Evolutionary conservation across 2,329 filamentous ascomycete genomes (phyloP), one percentile per base, ranked within the genome.

Genomic region (Cyclaneusma minus): DNA sequence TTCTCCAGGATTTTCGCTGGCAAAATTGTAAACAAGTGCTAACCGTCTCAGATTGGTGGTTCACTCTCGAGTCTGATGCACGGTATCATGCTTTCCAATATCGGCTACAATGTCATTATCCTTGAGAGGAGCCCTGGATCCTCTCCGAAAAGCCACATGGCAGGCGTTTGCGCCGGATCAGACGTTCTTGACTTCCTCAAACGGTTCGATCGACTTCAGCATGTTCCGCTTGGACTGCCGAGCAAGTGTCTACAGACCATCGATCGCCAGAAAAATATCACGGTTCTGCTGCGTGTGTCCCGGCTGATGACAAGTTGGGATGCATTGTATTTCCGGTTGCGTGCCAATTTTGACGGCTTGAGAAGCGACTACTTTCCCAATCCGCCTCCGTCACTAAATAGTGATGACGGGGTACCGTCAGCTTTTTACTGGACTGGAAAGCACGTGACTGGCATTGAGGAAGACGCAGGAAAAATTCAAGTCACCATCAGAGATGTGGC

Each of bases 291-390:
- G n/a, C n/a, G n/a, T n/a, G n/a, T n/a, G n/a, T n/a, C n/a, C n/a
- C n/a, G n/a, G 21, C 12, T 16, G 9, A 27, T 30, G 23, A 28
- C 31, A 2, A 39, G 34, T 24, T 39, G 34, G 34, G 33, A 35
- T 24, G 19, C 35, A 3, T 19, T 39, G 11, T 40, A 42, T 25
- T 28, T 34, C 22, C 18, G 35, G 5, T 14, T 39, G 11, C 20
- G 36, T 11, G 29, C 33, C 3, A 36, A 38, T 28, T 40, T 42
- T 12, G 37, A 42, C 30, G 36, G 39, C n/a, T n/a, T n/a, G n/a
- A n/a, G n/a, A n/a, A n/a, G n/a, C n/a, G n/a, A n/a, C n/a, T n/a
- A n/a, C n/a, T n/a, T n/a, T n/a, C n/a, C n/a, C n/a, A n/a, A n/a
- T n/a, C n/a, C n/a, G n/a, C n/a, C n/a, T n/a, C n/a, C n/a, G n/a